Evolutionary conservation across 495 filamentous ascomycete genomes (phyloP).

Genomic region (Aspergillus affinis): DNA sequence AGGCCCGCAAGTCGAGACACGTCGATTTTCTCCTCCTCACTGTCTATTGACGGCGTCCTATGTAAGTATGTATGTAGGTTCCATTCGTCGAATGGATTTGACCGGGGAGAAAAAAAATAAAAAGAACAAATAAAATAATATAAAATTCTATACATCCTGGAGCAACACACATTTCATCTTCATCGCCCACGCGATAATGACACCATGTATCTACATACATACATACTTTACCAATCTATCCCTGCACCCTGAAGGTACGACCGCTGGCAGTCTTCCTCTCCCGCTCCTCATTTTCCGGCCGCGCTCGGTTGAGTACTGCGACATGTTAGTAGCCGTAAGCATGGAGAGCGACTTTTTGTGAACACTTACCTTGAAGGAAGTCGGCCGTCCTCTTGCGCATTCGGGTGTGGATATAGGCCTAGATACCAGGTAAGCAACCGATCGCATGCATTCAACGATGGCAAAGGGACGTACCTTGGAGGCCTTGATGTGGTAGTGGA

Average conservation of each 20-base stretch:
- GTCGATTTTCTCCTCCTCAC: neutral
- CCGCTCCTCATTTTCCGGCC: constrained; percentile 94
- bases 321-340: constrained; percentile 26
- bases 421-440: constrained; percentile 17
- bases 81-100: neutral
- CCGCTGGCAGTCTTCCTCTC: constrained; percentile 98
- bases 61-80: neutral
- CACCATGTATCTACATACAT: too few relatives aligned
- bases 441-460: neutral
- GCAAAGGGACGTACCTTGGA: constrained; percentile 63
- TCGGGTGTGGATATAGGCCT: constrained; percentile 96
- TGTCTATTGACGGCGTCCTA: neutral
- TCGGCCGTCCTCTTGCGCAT: constrained; percentile 97
- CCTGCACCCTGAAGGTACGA: constrained; percentile 82
- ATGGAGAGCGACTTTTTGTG: neutral
- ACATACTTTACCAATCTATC: constrained; percentile 29
- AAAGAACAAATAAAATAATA: neutral
- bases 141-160: constrained; percentile 10
- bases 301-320: constrained; percentile 80
- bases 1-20: neutral
- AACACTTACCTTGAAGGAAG: constrained; percentile 81
- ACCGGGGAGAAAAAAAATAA: neutral
- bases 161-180: neutral
- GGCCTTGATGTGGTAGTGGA: constrained; percentile 99
- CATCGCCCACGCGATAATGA: constrained; percentile 11